Conservation (phyloP, 2,329 filamentous ascomycete genomes). For the Aspergillus sp. region DNA sequence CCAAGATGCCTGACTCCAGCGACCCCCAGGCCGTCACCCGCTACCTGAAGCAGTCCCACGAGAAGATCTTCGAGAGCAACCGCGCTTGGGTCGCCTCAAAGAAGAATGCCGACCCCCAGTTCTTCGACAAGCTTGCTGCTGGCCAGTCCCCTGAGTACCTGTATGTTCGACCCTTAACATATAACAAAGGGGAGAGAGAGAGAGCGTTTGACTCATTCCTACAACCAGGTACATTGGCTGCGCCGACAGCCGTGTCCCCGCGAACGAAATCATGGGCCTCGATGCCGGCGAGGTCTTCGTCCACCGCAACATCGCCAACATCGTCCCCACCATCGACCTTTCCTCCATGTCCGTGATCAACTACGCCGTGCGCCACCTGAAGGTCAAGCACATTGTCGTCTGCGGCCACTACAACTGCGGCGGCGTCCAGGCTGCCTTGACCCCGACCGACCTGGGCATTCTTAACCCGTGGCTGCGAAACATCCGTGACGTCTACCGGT, state of each 20-base stretch:
- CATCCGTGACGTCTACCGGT: slow-evolving; percentile 71
- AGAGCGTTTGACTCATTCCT: neutral
- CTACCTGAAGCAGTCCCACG: slow-evolving; percentile 52
- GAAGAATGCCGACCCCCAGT: slow-evolving; percentile 56
- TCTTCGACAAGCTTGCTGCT: slow-evolving; percentile 63
- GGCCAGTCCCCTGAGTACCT: slow-evolving; percentile 71
- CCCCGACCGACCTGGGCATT: slow-evolving; percentile 67
- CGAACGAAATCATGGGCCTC: slow-evolving; percentile 34
- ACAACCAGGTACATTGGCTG: slow-evolving; percentile 35
- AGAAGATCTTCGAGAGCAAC: slow-evolving; percentile 70
- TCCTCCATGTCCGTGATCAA: slow-evolving; percentile 34
- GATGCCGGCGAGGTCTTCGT: slow-evolving; percentile 35
- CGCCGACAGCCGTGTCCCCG: slow-evolving; percentile 32
- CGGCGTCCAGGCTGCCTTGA: slow-evolving; percentile 62
- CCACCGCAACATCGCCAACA: slow-evolving; percentile 35
- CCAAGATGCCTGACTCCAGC: neutral
- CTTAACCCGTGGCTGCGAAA: slow-evolving; percentile 69
- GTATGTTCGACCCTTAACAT: slow-evolving; percentile 8
- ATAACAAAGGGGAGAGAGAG: neutral
- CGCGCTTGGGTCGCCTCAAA: slow-evolving; percentile 64
- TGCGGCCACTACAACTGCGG: slow-evolving; percentile 70
- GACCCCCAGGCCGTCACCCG: slow-evolving; percentile 5
- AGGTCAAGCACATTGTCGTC: slow-evolving; percentile 68
- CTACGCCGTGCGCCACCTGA: slow-evolving; percentile 31
- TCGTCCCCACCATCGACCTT: slow-evolving; percentile 31